Base-by-base conservation (phyloP, 768 basidiomycete genomes). In the Podaxis sp. region DNA sequence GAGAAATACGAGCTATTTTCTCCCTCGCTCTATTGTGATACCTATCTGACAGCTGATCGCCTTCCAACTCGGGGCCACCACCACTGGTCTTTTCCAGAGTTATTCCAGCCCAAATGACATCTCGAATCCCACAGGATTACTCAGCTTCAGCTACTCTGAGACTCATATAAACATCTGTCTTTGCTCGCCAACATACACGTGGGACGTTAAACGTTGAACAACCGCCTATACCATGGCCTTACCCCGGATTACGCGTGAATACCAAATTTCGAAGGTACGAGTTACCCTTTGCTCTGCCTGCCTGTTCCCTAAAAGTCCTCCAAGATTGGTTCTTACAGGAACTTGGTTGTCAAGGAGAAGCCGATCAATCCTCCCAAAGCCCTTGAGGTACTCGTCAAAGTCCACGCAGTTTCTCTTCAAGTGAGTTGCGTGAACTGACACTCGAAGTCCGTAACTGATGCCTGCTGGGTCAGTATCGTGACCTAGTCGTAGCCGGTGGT, bases 331-430 rank as follows among this genome's bases (percentile, higher is more conserved):
- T 57, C 66, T 6, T 69, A 68, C 54, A 65, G 65, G 15, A 68
- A 68, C 46, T 59, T 72, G 25, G 63, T 59, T 15, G 57, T 75
- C n/a, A 67, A 70, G 36, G 68, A 77, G 22, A 67, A 67, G 3
- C 61, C 68, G 4, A 51, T 77, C 25, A 57, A 60, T 4, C 65
- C 72, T 51, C 80, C 77, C 1, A 78, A 75, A 56, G 69, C 81
- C 0, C 75, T 68, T 27, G 80, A 87, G 59, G 85, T 85, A 6
- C 75, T 85, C 25, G 79, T 87, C 65, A 83, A 82, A 66, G 73
- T 82, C 6, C 80, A 82, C 59, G 82, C 84, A 0, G 83, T 84
- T n/a, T 86, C 85, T 43, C 72, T 86, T 9, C 81, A 85, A 71
- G 81, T 79, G 51, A 19, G 70, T 47, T 50, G 52, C 24, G 25